Percentiles rank a stretch among this genome's conserved stretches.
phyloP scores from a whole-genome alignment of 2,329 filamentous ascomycete species.

The Alternaria metachromatica region DNA sequence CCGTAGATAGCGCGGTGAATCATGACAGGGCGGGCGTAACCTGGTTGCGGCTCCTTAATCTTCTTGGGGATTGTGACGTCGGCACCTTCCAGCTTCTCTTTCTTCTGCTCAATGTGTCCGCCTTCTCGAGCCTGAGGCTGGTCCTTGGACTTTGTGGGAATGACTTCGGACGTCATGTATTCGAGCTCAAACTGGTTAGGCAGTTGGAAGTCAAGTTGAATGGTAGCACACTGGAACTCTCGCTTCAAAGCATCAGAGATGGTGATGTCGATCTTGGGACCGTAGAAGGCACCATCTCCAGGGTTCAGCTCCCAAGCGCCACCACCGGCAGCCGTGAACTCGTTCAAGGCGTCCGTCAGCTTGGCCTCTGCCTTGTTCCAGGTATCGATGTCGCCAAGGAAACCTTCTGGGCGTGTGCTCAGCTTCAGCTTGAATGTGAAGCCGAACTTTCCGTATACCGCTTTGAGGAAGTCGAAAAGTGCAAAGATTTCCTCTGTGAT shows the following conservation, averaged over 20 bases:
- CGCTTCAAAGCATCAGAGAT: slow-evolving; percentile 86
- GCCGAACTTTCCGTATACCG: slow-evolving; percentile 81
- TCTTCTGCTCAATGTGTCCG: slow-evolving; percentile 27
- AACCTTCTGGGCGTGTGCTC: slow-evolving; percentile 89
- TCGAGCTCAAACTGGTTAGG: slow-evolving; percentile 86
- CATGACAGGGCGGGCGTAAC: slow-evolving; percentile 83
- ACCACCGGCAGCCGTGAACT: slow-evolving; percentile 67
- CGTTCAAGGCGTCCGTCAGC: slow-evolving; percentile 78
- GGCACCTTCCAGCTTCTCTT: slow-evolving; percentile 24
- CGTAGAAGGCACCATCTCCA: slow-evolving; percentile 97
- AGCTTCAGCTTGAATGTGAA: slow-evolving; percentile 94
- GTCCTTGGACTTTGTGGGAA: slow-evolving; percentile 49
- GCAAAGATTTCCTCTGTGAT: slow-evolving; percentile 77
- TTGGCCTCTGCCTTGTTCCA: slow-evolving; percentile 89
- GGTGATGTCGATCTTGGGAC: slow-evolving; percentile 97
- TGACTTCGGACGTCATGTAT: slow-evolving; percentile 76
- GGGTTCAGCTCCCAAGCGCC: slow-evolving; percentile 88
- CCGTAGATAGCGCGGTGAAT: slow-evolving; percentile 83
- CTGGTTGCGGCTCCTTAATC: slow-evolving; percentile 36
- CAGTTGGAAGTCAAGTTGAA: slow-evolving; percentile 90
- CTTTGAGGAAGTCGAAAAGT: slow-evolving; percentile 84
- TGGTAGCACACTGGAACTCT: slow-evolving; percentile 89
- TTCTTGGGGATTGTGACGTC: slow-evolving; percentile 31
- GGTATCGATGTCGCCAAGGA: slow-evolving; percentile 81
- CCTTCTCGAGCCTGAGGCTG: slow-evolving; percentile 38